These are phyloP conservation scores for Neurospora sp. DNA, from an alignment of 495 filamentous ascomycete species.

Conservation along the genomic window DNA sequence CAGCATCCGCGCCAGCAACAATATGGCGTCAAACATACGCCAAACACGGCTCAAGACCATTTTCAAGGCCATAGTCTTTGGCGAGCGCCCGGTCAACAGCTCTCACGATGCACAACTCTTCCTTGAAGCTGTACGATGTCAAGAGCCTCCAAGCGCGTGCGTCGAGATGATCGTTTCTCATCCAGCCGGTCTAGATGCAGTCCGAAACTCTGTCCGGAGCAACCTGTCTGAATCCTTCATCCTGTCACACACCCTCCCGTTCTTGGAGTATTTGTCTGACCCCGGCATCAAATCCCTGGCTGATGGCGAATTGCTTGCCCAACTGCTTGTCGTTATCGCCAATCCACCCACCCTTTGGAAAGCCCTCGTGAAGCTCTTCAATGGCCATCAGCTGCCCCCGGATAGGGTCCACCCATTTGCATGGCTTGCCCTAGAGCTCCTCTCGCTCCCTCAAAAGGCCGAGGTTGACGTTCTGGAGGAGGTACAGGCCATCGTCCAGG, in stretches of 20 bases:
- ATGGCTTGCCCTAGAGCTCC: conserved; percentile 50
- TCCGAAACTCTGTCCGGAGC: conserved; percentile 40
- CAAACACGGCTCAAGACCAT: conserved; percentile 16
- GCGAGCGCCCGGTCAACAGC: conserved; percentile 13
- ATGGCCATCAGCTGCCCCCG: conserved; percentile 25
- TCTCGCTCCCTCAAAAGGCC: conserved; percentile 31
- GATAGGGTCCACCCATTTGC: conserved; percentile 38
- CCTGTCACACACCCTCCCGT: conserved; percentile 27
- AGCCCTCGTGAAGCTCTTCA: conserved; percentile 37
- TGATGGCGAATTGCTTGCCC: conserved; percentile 44
- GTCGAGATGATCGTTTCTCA: conserved; percentile 47
- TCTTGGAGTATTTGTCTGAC: conserved; percentile 30
- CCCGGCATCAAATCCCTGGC: conserved; percentile 42
- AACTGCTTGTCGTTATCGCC: conserved; percentile 42
- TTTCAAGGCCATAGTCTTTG: conserved; percentile 21
- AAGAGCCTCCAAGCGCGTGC: conserved; percentile 39
- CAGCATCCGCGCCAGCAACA: neutral
- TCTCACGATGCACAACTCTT: conserved; percentile 42
- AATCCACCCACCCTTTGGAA: conserved; percentile 56
- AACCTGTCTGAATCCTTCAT: conserved; percentile 43
- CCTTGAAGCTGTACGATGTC: conserved; percentile 47
- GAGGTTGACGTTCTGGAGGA: conserved; percentile 22
- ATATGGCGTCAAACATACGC: neutral
- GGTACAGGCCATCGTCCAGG: conserved; percentile 19
- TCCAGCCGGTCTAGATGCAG: conserved; percentile 32